Percentiles rank a stretch among this genome's conserved stretches.
phyloP scores from a whole-genome alignment of 202 grass and related monocot species.

The Zizania palustris region DNA sequence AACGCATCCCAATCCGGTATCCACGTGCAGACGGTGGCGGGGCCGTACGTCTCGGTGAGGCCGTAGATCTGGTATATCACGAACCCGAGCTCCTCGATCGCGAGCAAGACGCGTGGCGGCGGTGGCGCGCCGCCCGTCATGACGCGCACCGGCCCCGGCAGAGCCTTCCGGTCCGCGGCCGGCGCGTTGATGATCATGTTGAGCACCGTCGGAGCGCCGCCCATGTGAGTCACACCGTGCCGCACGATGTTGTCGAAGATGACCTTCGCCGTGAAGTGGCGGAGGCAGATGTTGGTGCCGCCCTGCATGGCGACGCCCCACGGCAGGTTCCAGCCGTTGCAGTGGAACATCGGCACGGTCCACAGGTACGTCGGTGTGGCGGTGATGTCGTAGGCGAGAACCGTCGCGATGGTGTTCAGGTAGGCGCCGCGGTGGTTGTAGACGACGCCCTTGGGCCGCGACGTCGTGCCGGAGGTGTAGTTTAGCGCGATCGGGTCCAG shows the following conservation, averaged over 20 bases:
- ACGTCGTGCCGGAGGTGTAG: slow-evolving; percentile 89
- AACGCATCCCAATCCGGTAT: slow-evolving; percentile 79
- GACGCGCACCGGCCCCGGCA: slow-evolving; percentile 56
- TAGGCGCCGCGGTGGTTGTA: slow-evolving; percentile 80
- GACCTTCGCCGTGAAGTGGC: slow-evolving; percentile 58
- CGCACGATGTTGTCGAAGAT: slow-evolving; percentile 63
- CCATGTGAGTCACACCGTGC: slow-evolving; percentile 70
- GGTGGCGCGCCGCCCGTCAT: slow-evolving; percentile 68
- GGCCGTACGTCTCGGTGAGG: slow-evolving; percentile 74
- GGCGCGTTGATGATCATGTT: slow-evolving; percentile 66
- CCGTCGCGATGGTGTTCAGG: slow-evolving; percentile 61
- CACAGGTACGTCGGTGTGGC: slow-evolving; percentile 70
- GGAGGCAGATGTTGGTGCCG: slow-evolving; percentile 71
- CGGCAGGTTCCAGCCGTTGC: slow-evolving; percentile 79
- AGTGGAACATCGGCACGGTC: slow-evolving; percentile 90
- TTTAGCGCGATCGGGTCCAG: slow-evolving; percentile 74
- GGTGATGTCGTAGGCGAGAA: slow-evolving; percentile 56
- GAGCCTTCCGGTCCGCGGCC: slow-evolving; percentile 36
- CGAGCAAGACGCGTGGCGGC: slow-evolving; percentile 42
- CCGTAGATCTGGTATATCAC: slow-evolving; percentile 67
- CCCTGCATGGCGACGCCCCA: slow-evolving; percentile 80
- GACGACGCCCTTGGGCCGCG: slow-evolving; percentile 75
- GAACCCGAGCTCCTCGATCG: slow-evolving; percentile 74
- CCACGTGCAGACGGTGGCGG: slow-evolving; percentile 67
- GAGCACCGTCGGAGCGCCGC: slow-evolving; percentile 71